Evolutionary conservation across 1,139 yeast species (phyloP), one percentile per base, ranked within the genome.

Genomic region (Cylindricascospora bacillispora): DNA sequence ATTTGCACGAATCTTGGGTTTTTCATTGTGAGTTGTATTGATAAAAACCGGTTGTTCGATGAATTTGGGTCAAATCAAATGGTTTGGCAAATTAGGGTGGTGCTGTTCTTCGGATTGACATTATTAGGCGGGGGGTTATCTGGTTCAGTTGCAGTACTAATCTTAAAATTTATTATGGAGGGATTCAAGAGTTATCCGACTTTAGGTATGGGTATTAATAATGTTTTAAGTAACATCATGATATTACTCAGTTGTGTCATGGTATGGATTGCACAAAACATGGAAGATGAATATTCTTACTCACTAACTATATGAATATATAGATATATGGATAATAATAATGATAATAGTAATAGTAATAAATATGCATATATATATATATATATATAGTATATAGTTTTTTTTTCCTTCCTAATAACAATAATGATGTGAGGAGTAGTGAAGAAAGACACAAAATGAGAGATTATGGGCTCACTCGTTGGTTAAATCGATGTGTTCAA

Each of bases 271-370:
- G 83, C 94, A n/a, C 97, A 86, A 55, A 86, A 83, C 52, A 75
- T 85, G 37, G 95, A 89, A 54, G 97, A 86, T 51, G 97, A 86
- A 57, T 86, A 85, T 57, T 80, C 93, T 41, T 86, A 89, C 54
- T 79, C 93, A 30, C 68, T 85, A 51, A 89, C 93, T 29, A 63
- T 86, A 43, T 83, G 59, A 57, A 4, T n/a, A n/a, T 7, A 6
- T 9, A 13, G 12, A n/a, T 24, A 24, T 10, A 17, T 17, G n/a
- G 9, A 12, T 16, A 25, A 25, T 18, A 11, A 17, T 7, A 25
- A 17, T 14, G n/a, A n/a, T n/a, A n/a, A n/a, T n/a, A n/a, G n/a
- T n/a, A n/a, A n/a, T n/a, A n/a, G n/a, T n/a, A n/a, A n/a, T n/a
- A n/a, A n/a, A n/a, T n/a, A n/a, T n/a, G n/a, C n/a, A n/a, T n/a